A percentile compares a stretch with the other conserved stretches of the same genome.
Evolutionary conservation across 2,329 filamentous ascomycete species (phyloP).

Genomic region (Sporothrix inflata): DNA sequence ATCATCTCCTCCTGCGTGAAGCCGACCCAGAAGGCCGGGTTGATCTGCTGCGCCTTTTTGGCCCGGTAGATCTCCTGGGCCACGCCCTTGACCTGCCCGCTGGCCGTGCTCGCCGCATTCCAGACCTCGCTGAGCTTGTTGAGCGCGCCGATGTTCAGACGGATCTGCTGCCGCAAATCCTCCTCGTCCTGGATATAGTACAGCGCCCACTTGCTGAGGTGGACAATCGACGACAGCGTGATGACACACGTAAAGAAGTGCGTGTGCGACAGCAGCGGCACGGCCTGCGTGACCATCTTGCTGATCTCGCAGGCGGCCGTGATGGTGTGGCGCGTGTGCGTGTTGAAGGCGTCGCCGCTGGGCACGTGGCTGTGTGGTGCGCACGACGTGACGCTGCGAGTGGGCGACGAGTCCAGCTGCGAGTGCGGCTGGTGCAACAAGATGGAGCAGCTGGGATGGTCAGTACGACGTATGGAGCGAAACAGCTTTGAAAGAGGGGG

Average conservation of each 20-base stretch:
- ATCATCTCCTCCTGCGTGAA: constrained; percentile 60
- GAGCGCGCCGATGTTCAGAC: constrained; percentile 76
- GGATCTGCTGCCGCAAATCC: constrained; percentile 72
- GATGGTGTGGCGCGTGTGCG: constrained; percentile 79
- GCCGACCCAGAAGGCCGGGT: constrained; percentile 58
- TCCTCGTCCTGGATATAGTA: constrained; percentile 66
- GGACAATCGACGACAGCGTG: constrained; percentile 77
- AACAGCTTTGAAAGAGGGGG: too few relatives aligned
- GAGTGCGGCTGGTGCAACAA: constrained; percentile 80
- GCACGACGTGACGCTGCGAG: constrained; percentile 65
- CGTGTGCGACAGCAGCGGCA: constrained; percentile 71
- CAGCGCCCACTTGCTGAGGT: constrained; percentile 76
- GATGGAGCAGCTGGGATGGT: constrained; percentile 59
- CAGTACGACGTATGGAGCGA: neutral
- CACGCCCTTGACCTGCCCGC: constrained; percentile 74
- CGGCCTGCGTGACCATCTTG: constrained; percentile 72
- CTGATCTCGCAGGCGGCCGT: constrained; percentile 78
- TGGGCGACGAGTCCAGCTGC: constrained; percentile 67
- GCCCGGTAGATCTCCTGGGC: constrained; percentile 73
- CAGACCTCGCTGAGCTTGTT: constrained; percentile 71
- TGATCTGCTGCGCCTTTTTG: constrained; percentile 60
- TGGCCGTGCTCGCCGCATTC: constrained; percentile 70
- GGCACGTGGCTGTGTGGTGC: constrained; percentile 60
- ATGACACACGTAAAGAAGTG: constrained; percentile 84
- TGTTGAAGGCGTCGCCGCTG: constrained; percentile 58